Base-by-base conservation (phyloP, 2,329 filamentous ascomycete genomes). In the Penicillium rolfsii region DNA sequence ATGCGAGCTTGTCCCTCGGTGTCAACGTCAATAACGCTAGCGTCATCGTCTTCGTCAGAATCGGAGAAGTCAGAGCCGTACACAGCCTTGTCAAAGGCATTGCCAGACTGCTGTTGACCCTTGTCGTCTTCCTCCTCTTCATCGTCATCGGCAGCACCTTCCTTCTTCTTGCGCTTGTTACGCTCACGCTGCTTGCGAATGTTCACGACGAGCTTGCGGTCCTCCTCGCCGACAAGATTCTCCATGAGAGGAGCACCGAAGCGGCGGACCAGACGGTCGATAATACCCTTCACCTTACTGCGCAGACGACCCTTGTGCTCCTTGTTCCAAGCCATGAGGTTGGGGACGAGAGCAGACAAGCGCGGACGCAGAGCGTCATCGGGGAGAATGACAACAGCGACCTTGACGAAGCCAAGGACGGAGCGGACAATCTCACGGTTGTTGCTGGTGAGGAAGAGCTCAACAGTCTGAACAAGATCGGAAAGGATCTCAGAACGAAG, bases 231-330 rank as follows among this genome's bases (percentile, higher is more conserved):
- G 60, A 91, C 93, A 75, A 91, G 83, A 66, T 86, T 86, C 77
- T 95, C 91, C 12, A 99, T 86, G 33, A 87, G 78, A 2, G 94
- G 89, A 49, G 90, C 90, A 52, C 95, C 93, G 73, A 97, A 98
- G 59, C 94, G 88, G 52, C 94, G 87, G 24, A 98, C 90, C 85
- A 97, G 92, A 55, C 95, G 88, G 80, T 99, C 95, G 16, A 99
- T 81, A 65, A 99, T 98, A 73, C 97, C 93, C 86, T 97, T 98
- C 68, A 99, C 93, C 82, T 98, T 99, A 53, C 91, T 89, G 72
- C 94, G 92, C 81, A 99, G 95, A 74, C 96, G 93, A 12, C 93
- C 93, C 81, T 98, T 98, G 82, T 99, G 96, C 78, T 99, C 95
- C 77, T 97, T 92, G 74, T 91, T 93, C 94, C 95, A 99, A 45